Base-by-base conservation (phyloP, 768 basidiomycete genomes). In the Mycena crocata region DNA sequence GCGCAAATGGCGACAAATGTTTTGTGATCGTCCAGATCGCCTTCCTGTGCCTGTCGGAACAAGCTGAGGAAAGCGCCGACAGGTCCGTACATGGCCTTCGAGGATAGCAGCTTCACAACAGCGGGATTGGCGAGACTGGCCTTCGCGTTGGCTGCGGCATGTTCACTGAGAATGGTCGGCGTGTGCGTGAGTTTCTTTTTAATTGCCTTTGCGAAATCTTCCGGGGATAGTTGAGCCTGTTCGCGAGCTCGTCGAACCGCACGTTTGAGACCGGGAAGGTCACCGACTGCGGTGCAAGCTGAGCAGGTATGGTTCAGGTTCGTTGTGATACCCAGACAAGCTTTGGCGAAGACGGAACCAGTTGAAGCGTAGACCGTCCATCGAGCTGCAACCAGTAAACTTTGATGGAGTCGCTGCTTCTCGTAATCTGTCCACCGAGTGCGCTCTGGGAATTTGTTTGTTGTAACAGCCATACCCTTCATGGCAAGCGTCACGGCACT, bases 361-460 rank as follows among this genome's bases (percentile, higher is more conserved):
- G 58, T 49, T 34, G 30, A 39, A 5, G 58, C 21, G 9, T 50
- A 28, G 21, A 28, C 31, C 3, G 19, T 37, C 58, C 58, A 60
- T 5, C 58, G 45, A 3, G 58, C 32, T 1, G 48, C 34, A 37
- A 40, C 28, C 2, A 40, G 7, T 1, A 60, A 48, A 60, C 58
- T 60, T 31, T 60, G 58, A 30, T 60, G 34, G 2, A 60, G 48
- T 12, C 58, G 58, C 10, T 39, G 19, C 37, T 39, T 49, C 28
- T 60, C 58, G 58, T 49, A 60, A 26, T 60, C 46, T 14, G 58
- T 60, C 45, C 48, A 60, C 2, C 7, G 5, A 8, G 58, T 4
- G 13, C 58, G 58, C 2, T 12, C 2, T 1, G 32, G 10, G 12
- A 37, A 24, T 15, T 9, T 26, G 46, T 60, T 60, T 2, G 46